phyloP scores from a whole-genome alignment of 352 stramenopile genomes.

The Globisporangium alternatum region DNA sequence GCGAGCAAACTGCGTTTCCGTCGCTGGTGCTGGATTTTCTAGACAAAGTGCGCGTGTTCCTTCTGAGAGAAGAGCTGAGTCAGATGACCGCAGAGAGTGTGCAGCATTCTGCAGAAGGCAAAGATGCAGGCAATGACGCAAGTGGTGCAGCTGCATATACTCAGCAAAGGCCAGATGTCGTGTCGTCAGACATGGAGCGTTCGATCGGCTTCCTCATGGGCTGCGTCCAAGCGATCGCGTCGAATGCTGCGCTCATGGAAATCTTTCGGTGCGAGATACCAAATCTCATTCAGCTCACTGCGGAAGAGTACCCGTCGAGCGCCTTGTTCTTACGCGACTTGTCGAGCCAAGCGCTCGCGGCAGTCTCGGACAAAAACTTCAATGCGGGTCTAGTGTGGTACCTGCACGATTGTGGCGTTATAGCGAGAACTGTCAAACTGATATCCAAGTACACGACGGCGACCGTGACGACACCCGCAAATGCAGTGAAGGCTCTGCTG shows the following conservation, averaged over 20 bases:
- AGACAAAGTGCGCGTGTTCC: constrained; percentile 42
- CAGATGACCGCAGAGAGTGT: constrained; percentile 15
- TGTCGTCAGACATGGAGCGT: constrained; percentile 26
- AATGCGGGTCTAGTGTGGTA: constrained; percentile 76
- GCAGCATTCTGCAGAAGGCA: neutral
- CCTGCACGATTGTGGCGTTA: constrained; percentile 56
- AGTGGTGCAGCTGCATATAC: too few relatives aligned
- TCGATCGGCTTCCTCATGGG: constrained; percentile 55
- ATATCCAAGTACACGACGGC: constrained; percentile 41
- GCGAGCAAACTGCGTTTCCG: constrained; percentile 67
- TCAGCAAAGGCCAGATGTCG: neutral
- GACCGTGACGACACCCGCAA: constrained; percentile 26
- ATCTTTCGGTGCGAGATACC: constrained; percentile 67
- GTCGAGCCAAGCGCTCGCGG: constrained; percentile 38
- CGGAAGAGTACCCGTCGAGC: constrained; percentile 57
- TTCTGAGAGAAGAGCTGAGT: constrained; percentile 46
- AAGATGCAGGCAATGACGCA: neutral
- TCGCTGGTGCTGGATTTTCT: constrained; percentile 69
- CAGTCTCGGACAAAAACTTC: constrained; percentile 57
- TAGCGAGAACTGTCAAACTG: constrained; percentile 43
- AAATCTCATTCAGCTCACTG: constrained; percentile 56
- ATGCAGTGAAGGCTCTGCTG: constrained; percentile 32
- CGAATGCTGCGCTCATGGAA: constrained; percentile 50
- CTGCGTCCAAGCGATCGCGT: constrained; percentile 55
- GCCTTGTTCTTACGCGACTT: constrained; percentile 49